phyloP scores from a whole-genome alignment of 768 basidiomycete genomes.

The Auricularia sp. region DNA sequence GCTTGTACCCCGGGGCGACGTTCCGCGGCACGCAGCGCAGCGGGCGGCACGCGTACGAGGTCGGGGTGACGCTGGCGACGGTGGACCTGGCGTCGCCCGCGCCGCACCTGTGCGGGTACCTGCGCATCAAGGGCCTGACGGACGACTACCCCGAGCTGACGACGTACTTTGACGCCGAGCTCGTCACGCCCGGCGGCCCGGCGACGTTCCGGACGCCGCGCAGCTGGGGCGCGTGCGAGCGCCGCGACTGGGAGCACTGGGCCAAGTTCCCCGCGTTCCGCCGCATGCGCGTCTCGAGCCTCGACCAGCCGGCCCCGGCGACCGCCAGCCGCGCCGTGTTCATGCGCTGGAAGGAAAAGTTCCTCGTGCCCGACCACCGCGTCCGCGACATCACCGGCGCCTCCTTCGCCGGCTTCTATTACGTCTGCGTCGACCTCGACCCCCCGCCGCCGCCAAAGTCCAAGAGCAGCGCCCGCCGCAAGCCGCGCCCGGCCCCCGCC shows the following conservation, averaged over 20 bases:
- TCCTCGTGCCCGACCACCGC: constrained; percentile 89
- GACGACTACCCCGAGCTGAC: constrained; percentile 93
- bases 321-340: constrained; percentile 42
- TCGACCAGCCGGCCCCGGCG: constrained; percentile 2
- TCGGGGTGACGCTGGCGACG: constrained; percentile 74
- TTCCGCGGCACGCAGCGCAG: constrained; percentile 92
- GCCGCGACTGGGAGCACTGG: constrained; percentile 93
- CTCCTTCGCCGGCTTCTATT: constrained; percentile 94
- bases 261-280: constrained; percentile 85
- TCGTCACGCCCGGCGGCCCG: constrained; percentile 54
- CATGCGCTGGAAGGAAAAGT: constrained; percentile 96
- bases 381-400: constrained; percentile 92
- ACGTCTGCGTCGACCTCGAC: constrained; percentile 88
- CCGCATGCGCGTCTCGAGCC: constrained; percentile 37
- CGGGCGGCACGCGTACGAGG: constrained; percentile 89
- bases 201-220: constrained; percentile 74
- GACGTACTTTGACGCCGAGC: constrained; percentile 94
- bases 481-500: constrained; percentile 21
- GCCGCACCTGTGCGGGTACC: constrained; percentile 83
- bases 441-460: constrained; percentile 33
- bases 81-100: constrained; percentile 51
- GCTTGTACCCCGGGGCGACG: constrained; percentile 77
- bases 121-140: constrained; percentile 86
- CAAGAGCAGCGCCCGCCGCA: constrained; percentile 25
- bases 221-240: constrained; percentile 84